phyloP scores from a whole-genome alignment of 2,329 filamentous ascomycete species.

The Aspergillaceae sp. region DNA sequence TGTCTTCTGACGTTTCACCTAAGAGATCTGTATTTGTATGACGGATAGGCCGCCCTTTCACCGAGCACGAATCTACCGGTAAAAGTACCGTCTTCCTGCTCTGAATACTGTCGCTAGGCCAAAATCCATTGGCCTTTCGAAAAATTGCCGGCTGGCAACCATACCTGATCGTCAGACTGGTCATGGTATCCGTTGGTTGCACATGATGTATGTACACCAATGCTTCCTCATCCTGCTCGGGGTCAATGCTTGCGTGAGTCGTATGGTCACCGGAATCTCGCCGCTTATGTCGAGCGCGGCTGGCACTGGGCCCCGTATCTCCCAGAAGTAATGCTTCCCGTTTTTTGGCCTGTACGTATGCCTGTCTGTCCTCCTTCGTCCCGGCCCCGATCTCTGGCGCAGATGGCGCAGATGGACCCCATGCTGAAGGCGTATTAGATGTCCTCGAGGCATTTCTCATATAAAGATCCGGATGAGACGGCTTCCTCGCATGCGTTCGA shows the following conservation, averaged over 20 bases:
- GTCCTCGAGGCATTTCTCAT: constrained; percentile 17
- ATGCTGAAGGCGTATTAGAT: constrained; percentile 19
- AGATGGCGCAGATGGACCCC: constrained; percentile 34
- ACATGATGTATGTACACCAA: constrained; percentile 89
- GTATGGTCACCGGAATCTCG: constrained; percentile 35
- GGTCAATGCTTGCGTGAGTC: constrained; percentile 18
- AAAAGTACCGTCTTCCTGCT: constrained; percentile 70
- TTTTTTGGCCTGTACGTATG: constrained; percentile 41
- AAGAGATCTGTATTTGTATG: constrained; percentile 21
- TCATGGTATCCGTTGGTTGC: constrained; percentile 72
- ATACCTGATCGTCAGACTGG: constrained; percentile 83
- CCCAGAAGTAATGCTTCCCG: constrained; percentile 38
- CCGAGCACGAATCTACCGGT: constrained; percentile 79
- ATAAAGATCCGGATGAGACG: constrained; percentile 28
- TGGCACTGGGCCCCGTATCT: constrained; percentile 31
- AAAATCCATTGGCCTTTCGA: constrained; percentile 82
- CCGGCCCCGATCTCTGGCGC: constrained; percentile 28
- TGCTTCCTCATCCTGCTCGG: constrained; percentile 60
- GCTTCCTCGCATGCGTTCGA: constrained; percentile 26
- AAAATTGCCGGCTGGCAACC: constrained; percentile 76
- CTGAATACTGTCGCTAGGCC: constrained; percentile 88
- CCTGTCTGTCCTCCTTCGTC: constrained; percentile 37
- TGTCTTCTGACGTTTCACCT: constrained; percentile 23
- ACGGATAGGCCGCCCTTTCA: constrained; percentile 59
- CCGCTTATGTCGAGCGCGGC: constrained; percentile 35